Conservation (phyloP, 1,284 basidiomycete species). For the Marasmius sp. region DNA sequence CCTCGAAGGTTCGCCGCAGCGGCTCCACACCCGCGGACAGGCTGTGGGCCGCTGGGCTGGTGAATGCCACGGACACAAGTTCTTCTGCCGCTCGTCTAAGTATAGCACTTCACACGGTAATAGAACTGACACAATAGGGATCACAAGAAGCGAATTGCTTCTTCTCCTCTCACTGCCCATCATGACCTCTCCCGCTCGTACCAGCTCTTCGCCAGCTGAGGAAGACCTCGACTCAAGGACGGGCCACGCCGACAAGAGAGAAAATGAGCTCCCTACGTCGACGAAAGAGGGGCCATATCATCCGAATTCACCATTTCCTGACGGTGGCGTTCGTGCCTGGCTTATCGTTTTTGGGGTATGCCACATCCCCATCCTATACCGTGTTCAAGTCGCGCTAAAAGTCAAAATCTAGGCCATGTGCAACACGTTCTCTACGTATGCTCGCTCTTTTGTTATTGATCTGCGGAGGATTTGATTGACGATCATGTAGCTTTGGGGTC, state of each 20-base stretch:
- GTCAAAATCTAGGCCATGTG: constrained; percentile 4
- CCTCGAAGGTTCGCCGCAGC: too few relatives aligned
- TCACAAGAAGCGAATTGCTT: too few relatives aligned
- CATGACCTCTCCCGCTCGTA: too few relatives aligned
- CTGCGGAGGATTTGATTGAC: background rate
- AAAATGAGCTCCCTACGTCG: background rate
- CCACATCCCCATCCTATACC: background rate
- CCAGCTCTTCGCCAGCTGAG: too few relatives aligned
- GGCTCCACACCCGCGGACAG: too few relatives aligned
- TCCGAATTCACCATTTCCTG: constrained; percentile 7
- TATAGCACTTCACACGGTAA: too few relatives aligned
- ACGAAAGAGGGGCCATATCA: background rate
- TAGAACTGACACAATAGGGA: too few relatives aligned
- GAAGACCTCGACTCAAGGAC: background rate
- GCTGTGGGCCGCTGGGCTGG: too few relatives aligned
- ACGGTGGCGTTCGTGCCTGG: constrained; percentile 13
- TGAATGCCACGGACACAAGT: too few relatives aligned
- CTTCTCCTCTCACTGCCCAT: too few relatives aligned
- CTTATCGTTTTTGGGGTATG: constrained; percentile 12
- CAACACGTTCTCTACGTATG: constrained; percentile 9
- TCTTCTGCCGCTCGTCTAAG: too few relatives aligned
- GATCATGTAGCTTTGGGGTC: constrained; percentile 12
- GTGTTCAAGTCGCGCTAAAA: background rate
- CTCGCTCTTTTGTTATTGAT: background rate
- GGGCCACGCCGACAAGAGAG: background rate